Conservation (phyloP, 495 filamentous ascomycete genomes). For the Talaromyces trachyspermus region DNA sequence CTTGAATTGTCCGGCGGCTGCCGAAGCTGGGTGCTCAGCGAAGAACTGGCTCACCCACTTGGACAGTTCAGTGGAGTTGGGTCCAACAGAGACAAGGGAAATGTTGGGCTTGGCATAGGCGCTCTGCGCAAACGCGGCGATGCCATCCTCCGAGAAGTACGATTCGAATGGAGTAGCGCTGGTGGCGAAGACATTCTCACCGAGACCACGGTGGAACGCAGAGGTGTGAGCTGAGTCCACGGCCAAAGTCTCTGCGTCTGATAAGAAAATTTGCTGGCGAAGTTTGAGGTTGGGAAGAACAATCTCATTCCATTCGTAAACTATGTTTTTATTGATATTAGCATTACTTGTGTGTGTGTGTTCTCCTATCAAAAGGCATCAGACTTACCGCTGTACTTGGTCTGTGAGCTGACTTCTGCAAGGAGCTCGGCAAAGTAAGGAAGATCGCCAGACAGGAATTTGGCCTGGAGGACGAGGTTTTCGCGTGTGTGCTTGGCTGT, state of each 20-base stretch:
- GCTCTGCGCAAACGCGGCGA: conserved; percentile 62
- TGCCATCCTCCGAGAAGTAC: conserved; percentile 65
- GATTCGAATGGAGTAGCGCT: conserved; percentile 60
- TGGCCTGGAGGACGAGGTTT: conserved; percentile 82
- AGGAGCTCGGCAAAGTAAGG: conserved; percentile 97
- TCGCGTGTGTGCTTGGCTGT: conserved; percentile 82
- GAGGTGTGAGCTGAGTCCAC: conserved; percentile 77
- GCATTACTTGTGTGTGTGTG: not conserved
- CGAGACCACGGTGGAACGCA: conserved; percentile 93
- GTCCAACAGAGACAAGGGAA: conserved; percentile 82
- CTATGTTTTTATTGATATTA: conserved; percentile 38
- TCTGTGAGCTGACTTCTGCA: conserved; percentile 79
- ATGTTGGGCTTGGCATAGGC: conserved; percentile 87
- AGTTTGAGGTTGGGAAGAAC: conserved; percentile 62
- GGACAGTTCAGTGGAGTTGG: conserved; percentile 62
- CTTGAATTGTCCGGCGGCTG: conserved; percentile 29
- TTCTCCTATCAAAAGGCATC: not conserved
- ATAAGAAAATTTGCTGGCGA: conserved; percentile 60
- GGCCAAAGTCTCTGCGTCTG: conserved; percentile 62
- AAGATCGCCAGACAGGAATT: conserved; percentile 89
- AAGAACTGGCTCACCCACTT: conserved; percentile 97
- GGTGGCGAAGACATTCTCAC: conserved; percentile 62
- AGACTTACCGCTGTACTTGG: conserved; percentile 72
- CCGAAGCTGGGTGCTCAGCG: conserved; percentile 36
- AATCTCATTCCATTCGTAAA: conserved; percentile 82